phyloP scores from a whole-genome alignment of 257 asterid genomes.

The Primulina tabacum region DNA sequence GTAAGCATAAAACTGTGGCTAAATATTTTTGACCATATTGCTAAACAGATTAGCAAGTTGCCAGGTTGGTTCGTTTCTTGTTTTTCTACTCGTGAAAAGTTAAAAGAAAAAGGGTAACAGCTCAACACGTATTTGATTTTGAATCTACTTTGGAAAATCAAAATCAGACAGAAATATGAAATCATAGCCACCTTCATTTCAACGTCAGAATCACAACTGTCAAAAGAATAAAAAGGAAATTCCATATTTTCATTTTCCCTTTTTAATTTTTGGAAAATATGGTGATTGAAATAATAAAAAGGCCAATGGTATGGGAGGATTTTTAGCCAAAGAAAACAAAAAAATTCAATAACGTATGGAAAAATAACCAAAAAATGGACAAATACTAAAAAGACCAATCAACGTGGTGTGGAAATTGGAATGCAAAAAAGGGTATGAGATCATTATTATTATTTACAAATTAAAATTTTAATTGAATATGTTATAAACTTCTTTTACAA shows the following conservation, averaged over 20 bases:
- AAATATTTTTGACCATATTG: not conserved
- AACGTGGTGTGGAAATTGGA: conserved; percentile 4
- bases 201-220: conserved; percentile 5
- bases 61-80: not conserved
- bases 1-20: conserved; percentile 1
- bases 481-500: not conserved
- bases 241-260: not conserved
- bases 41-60: not conserved
- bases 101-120: conserved; percentile 28
- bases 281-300: not conserved
- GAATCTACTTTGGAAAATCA: conserved; percentile 25
- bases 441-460: not conserved
- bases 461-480: no score
- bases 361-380: not conserved
- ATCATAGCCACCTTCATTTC: not conserved
- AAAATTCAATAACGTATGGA: not conserved
- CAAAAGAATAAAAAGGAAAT: conserved; percentile 25
- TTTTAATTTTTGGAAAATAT: not conserved
- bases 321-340: conserved; percentile 10
- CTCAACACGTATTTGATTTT: conserved; percentile 45
- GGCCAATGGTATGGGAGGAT: not conserved
- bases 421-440: conserved; percentile 9
- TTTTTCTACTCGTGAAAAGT: conserved; percentile 14
- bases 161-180: not conserved
- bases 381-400: not conserved